These are phyloP conservation scores for Trametes sp. DNA, from an alignment of 1,284 basidiomycete species.

Conservation along the genomic window DNA sequence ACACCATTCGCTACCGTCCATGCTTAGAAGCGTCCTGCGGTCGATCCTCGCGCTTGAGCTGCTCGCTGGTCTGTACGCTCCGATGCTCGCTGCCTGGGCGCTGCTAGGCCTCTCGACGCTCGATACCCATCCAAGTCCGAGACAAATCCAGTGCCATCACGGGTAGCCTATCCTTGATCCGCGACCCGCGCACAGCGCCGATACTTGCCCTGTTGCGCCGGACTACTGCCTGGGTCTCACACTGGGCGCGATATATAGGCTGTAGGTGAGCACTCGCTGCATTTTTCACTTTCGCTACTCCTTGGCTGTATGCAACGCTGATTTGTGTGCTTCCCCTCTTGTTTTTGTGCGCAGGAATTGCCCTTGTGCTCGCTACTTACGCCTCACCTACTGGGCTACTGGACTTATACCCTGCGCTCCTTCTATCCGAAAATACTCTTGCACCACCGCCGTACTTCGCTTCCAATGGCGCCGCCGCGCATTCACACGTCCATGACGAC, in stretches of 20 bases:
- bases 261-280: background rate
- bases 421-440: background rate
- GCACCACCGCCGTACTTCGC: too few species aligned
- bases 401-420: background rate
- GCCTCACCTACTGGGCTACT: too few species aligned
- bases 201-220: constrained; percentile 9
- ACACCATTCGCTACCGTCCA: background rate
- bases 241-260: constrained; percentile 7
- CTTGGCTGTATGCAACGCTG: background rate
- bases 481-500: too few species aligned
- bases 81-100: background rate
- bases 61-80: background rate
- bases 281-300: background rate
- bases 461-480: too few species aligned
- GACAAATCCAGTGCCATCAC: constrained; percentile 13
- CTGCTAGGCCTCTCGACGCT: background rate
- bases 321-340: background rate
- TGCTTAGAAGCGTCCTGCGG: background rate
- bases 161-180: constrained; percentile 28
- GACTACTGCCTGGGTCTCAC: background rate
- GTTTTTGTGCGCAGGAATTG: background rate
- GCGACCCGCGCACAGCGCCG: constrained; percentile 14
- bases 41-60: background rate
- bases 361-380: background rate
- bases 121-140: background rate